A percentile compares a stretch with the other conserved stretches of the same genome.
phyloP scores from a whole-genome alignment of 2,329 filamentous ascomycete species.

The Aspergillus sp. region DNA sequence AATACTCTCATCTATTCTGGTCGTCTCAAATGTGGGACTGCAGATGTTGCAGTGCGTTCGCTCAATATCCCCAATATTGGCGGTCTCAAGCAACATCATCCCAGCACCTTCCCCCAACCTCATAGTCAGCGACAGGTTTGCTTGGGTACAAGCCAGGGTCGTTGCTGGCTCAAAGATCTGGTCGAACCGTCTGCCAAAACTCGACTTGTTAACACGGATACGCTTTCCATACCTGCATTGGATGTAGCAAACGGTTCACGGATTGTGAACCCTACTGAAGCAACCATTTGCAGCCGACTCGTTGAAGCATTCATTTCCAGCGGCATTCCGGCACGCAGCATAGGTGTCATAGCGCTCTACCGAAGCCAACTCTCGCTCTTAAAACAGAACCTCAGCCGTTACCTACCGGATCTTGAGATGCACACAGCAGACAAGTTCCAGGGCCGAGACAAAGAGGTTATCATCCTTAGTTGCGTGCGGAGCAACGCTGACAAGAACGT shows the following conservation, averaged over 20 bases:
- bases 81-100: conserved; percentile 61
- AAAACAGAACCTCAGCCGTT: conserved; percentile 66
- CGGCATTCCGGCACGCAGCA: conserved; percentile 72
- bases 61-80: conserved; percentile 68
- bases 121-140: conserved; percentile 53
- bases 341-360: conserved; percentile 97
- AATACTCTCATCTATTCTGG: conserved; percentile 94
- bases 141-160: conserved; percentile 47
- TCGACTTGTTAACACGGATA: conserved; percentile 87
- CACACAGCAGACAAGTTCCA: conserved; percentile 98
- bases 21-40: conserved; percentile 82
- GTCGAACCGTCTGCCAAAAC: conserved; percentile 72
- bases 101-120: conserved; percentile 27
- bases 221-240: conserved; percentile 61
- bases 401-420: conserved; percentile 73
- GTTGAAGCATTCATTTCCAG: conserved; percentile 75
- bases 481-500: conserved; percentile 80
- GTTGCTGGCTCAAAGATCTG: conserved; percentile 77
- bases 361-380: conserved; percentile 85
- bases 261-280: conserved; percentile 86
- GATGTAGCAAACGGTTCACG: conserved; percentile 74
- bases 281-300: conserved; percentile 73
- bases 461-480: conserved; percentile 83
- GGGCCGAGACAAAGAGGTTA: conserved; percentile 90
- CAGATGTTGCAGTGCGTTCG: conserved; percentile 68